These are phyloP conservation scores for Vickermania spadyakhi DNA, from an alignment of 208 protist species.

Conservation along the genomic window DNA sequence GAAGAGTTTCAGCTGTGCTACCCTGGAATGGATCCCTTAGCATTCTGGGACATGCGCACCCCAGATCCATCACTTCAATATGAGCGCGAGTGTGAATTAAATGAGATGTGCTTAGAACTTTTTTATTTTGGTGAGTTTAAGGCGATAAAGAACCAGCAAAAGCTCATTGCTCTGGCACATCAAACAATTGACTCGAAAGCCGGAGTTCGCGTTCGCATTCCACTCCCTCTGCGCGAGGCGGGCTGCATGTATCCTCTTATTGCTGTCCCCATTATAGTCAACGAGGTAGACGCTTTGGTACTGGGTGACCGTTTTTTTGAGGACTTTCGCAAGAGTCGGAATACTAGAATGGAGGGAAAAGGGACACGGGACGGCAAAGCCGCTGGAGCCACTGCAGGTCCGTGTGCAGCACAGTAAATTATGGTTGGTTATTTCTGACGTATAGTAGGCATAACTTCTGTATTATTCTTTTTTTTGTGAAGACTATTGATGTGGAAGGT, in stretches of 20 bases:
- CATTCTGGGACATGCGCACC: slow-evolving; percentile 61
- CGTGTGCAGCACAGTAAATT: slow-evolving; percentile 13
- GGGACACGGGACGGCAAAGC: slow-evolving; percentile 4
- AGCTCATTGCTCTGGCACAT: slow-evolving; percentile 29
- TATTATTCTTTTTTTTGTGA: neutral
- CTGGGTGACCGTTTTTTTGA: slow-evolving; percentile 62
- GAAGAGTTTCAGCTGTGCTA: slow-evolving; percentile 34
- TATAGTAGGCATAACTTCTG: neutral
- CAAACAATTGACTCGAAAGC: slow-evolving; percentile 35
- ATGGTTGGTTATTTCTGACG: neutral
- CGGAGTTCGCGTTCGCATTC: slow-evolving; percentile 35
- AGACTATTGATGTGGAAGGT: neutral
- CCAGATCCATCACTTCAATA: slow-evolving; percentile 23
- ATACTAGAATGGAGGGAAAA: slow-evolving; percentile 1
- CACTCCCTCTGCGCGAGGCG: slow-evolving; percentile 51
- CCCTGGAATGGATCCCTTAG: slow-evolving; percentile 49
- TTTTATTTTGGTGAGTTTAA: slow-evolving; percentile 76
- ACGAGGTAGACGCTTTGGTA: slow-evolving; percentile 61
- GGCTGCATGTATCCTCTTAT: slow-evolving; percentile 80
- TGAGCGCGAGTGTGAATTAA: slow-evolving; percentile 18
- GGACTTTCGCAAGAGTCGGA: slow-evolving; percentile 42
- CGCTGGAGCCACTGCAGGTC: slow-evolving; percentile 12
- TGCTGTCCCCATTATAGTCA: slow-evolving; percentile 39
- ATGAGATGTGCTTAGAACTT: slow-evolving; percentile 66
- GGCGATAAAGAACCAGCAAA: slow-evolving; percentile 28